Conservation (phyloP, 768 basidiomycete species). For the Pleurotus pulmonarius region DNA sequence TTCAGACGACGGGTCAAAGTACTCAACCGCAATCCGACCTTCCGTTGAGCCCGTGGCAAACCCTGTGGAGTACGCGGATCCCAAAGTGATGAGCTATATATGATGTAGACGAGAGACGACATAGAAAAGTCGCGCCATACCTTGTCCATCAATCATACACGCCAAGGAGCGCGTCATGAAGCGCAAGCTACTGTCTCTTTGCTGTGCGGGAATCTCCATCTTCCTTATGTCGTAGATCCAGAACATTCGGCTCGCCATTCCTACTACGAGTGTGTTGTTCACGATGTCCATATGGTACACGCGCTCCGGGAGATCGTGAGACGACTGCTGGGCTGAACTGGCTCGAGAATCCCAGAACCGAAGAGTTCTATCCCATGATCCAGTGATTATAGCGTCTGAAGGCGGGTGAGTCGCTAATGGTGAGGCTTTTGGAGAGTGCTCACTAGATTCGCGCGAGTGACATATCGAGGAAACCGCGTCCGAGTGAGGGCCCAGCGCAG, state of each 20-base stretch:
- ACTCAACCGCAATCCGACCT: conserved; percentile 95
- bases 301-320: conserved; percentile 73
- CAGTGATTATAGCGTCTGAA: conserved; percentile 72
- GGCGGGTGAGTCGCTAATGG: not conserved
- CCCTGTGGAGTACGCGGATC: conserved; percentile 38
- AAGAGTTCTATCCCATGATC: conserved; percentile 89
- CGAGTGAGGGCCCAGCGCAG: conserved; percentile 75
- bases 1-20: conserved; percentile 79
- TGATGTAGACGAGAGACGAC: not conserved
- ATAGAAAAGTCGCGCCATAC: conserved; percentile 34
- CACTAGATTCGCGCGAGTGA: conserved; percentile 64
- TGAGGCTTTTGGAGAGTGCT: conserved; percentile 19
- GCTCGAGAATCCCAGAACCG: conserved; percentile 85
- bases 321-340: conserved; percentile 49
- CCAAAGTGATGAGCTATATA: conserved; percentile 2
- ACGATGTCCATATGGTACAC: conserved; percentile 83
- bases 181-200: conserved; percentile 90
- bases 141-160: conserved; percentile 91
- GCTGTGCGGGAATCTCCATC: conserved; percentile 71
- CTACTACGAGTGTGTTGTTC: conserved; percentile 79
- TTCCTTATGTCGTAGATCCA: conserved; percentile 85
- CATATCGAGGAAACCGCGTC: conserved; percentile 79
- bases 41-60: conserved; percentile 94
- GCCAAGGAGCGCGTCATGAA: conserved; percentile 91
- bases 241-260: conserved; percentile 88